Percentiles rank a stretch among this genome's conserved stretches.
These are phyloP conservation scores for Glycine tomentella DNA, from an alignment of 306 rosid species.

Conservation along the genomic window DNA sequence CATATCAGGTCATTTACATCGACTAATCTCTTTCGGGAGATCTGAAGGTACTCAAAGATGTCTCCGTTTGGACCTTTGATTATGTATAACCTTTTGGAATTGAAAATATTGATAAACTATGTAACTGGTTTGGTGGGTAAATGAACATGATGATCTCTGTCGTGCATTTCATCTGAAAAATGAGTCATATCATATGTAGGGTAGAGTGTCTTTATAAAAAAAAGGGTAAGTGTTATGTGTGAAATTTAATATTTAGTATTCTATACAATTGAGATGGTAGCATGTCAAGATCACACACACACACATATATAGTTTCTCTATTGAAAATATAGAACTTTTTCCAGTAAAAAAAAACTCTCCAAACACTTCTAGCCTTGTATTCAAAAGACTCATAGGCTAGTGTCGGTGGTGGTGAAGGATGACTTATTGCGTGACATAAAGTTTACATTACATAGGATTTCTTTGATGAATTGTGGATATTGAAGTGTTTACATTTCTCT, in stretches of 20 bases:
- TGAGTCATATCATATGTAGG: not conserved
- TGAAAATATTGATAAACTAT: not conserved
- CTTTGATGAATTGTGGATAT: not conserved
- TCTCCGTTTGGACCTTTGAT: no score
- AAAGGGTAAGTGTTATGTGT: no score
- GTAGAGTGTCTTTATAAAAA: not conserved
- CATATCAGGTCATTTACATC: not conserved
- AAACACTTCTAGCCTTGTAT: no score
- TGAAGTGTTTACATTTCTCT: constrained; percentile 18
- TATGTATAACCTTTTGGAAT: not conserved
- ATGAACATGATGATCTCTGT: not conserved
- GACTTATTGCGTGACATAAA: not conserved
- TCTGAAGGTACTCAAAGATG: no score
- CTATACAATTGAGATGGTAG: not conserved
- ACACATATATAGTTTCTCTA: no score
- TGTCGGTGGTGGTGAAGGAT: constrained; percentile 5
- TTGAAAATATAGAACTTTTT: no score
- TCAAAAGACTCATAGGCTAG: not conserved
- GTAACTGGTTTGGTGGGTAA: not conserved
- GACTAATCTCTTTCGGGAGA: no score
- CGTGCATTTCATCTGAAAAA: constrained; percentile 18
- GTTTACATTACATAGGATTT: not conserved
- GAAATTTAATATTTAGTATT: not conserved
- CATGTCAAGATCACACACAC: not conserved
- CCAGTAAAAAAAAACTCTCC: no score